Evolutionary conservation across 768 basidiomycete genomes (phyloP), one percentile per base, ranked within the genome.

Genomic region (Pleurotus platypus): DNA sequence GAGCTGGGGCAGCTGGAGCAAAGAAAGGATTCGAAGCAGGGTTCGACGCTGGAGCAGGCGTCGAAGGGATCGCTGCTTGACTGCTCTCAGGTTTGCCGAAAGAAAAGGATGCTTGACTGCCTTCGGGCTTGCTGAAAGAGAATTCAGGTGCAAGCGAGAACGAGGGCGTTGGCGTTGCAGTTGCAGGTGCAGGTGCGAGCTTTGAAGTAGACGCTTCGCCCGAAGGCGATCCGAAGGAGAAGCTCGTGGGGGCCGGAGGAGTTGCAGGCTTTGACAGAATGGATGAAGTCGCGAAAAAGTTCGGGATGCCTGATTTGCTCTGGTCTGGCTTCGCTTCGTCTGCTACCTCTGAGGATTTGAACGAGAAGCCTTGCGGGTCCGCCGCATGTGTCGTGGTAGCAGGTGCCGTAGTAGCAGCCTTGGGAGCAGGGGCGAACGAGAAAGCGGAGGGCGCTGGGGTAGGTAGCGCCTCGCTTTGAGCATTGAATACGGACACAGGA

Each of bases 261-360:
- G 47, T 38, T 6, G 22, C 30, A 13, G 75, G 69, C 60, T 79
- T 81, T 13, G 75, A 65, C 57, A 82, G 69, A 18, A 75, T 59
- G 18, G 80, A 70, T 0, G 86, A 83, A 35, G 62, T 77, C 24
- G 81, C 75, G 57, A 90, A 90, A 68, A 90, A 87, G 67, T 87
- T 81, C 6, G 87, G 87, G 37, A 87, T 66, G 4, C 72, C 66
- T 4, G 66, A 62, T 18, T 64, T 55, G 15, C 54, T 53, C 5
- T 61, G 45, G 26, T 65, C 56, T 46, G 61, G n/a, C 30, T 50
- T 50, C 5, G 11, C 20, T 50, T 35, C 49, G 3, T 9, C n/a
- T 7, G 20, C 40, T 51, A 8, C 18, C 5, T 50, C 49, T 15
- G 49, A 9, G n/a, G 49, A 2, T 20, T 50, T 50, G 27, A 50